Percentiles rank a stretch among this genome's conserved stretches.
These are phyloP conservation scores for Fusarium nelsonii DNA, from an alignment of 2,329 filamentous ascomycete genomes.

Conservation along the genomic window DNA sequence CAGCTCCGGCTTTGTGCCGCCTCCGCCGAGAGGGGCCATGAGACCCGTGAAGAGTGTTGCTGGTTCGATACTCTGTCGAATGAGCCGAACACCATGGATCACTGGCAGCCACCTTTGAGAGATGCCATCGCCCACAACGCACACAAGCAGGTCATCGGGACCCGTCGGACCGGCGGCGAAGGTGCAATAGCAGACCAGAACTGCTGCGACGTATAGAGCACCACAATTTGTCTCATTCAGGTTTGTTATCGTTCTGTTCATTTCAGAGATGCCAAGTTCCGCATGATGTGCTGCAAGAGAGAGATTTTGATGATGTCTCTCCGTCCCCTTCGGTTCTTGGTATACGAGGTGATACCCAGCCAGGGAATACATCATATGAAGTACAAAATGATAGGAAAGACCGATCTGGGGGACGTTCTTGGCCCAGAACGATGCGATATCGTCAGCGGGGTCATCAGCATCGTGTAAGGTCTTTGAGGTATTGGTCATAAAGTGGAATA, in stretches of 20 bases:
- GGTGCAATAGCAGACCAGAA: slow-evolving; percentile 49
- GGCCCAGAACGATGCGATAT: slow-evolving; percentile 47
- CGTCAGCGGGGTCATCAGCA: slow-evolving; percentile 31
- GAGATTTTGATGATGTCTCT: slow-evolving; percentile 35
- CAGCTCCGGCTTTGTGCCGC: slow-evolving; percentile 14
- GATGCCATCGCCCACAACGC: slow-evolving; percentile 40
- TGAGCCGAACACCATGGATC: slow-evolving; percentile 46
- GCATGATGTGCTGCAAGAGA: slow-evolving; percentile 46
- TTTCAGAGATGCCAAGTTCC: slow-evolving; percentile 44
- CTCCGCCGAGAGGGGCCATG: slow-evolving; percentile 42
- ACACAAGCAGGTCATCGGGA: slow-evolving; percentile 48
- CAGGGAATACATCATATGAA: slow-evolving; percentile 49
- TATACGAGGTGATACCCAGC: slow-evolving; percentile 47
- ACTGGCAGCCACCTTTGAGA: slow-evolving; percentile 46
- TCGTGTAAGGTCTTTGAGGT: slow-evolving; percentile 45
- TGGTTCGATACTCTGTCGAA: slow-evolving; percentile 45
- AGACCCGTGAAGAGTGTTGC: slow-evolving; percentile 48
- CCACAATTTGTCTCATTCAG: slow-evolving; percentile 48
- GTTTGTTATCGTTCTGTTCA: slow-evolving; percentile 43
- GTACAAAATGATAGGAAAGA: slow-evolving; percentile 47
- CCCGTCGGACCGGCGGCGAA: slow-evolving; percentile 50
- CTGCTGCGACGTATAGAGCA: slow-evolving; percentile 48
- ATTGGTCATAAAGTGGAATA: slow-evolving; percentile 47
- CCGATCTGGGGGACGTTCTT: slow-evolving; percentile 49
- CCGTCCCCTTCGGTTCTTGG: slow-evolving; percentile 35